Percentiles rank a stretch among this genome's conserved stretches.
These are phyloP conservation scores for Fremontodendron californicum DNA, from an alignment of 345 rosid species.

Conservation along the genomic window DNA sequence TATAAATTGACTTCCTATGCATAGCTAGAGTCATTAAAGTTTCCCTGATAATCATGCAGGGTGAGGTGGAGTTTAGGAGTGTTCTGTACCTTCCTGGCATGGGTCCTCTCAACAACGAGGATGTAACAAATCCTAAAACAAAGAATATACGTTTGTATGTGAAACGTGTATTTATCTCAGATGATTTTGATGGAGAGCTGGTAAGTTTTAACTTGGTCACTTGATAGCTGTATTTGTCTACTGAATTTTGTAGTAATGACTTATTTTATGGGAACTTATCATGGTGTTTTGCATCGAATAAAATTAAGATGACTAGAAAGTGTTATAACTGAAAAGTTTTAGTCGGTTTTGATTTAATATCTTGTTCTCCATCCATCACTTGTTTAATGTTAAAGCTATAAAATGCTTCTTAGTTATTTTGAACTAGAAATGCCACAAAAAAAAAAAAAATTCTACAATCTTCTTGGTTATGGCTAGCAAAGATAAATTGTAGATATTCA, in stretches of 20 bases:
- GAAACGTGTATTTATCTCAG: conserved; percentile 96
- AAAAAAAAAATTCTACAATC: background rate
- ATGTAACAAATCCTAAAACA: conserved; percentile 77
- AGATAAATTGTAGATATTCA: background rate
- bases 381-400: background rate
- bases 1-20: background rate
- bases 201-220: conserved; percentile 36
- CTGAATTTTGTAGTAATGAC: no score
- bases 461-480: background rate
- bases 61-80: conserved; percentile 97
- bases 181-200: conserved; percentile 99
- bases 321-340: background rate
- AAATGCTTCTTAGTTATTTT: background rate
- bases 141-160: conserved; percentile 87
- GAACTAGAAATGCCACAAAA: background rate
- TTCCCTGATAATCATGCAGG: conserved; percentile 41
- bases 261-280: background rate
- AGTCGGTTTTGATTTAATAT: background rate
- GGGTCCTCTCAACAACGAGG: conserved; percentile 97
- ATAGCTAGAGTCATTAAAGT: conserved; percentile 9
- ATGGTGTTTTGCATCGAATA: background rate
- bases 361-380: background rate
- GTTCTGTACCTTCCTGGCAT: conserved; percentile 91
- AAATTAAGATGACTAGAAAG: background rate
- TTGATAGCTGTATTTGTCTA: background rate